phyloP scores from a whole-genome alignment of 352 stramenopile genomes.

The Pythium rhizo-oryzae region DNA sequence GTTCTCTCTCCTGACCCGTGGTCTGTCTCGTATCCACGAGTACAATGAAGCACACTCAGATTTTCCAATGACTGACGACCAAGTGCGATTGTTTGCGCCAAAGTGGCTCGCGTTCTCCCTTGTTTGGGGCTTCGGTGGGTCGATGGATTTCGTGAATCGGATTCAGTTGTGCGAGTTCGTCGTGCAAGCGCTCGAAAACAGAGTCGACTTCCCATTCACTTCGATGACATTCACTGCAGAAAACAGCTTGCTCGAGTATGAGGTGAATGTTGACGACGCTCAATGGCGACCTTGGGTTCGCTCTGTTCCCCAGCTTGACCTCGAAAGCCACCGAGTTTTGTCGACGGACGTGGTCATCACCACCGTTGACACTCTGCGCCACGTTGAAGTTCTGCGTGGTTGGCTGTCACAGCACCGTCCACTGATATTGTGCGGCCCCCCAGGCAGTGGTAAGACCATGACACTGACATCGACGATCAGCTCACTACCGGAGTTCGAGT shows the following conservation, averaged over 20 bases:
- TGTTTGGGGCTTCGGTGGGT: constrained; percentile 99
- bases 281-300: constrained; percentile 97
- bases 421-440: constrained; percentile 98
- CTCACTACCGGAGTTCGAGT: constrained; percentile 97
- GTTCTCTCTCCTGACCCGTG: constrained; percentile 95
- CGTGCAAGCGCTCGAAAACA: constrained; percentile 87
- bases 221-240: constrained; percentile 48
- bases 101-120: constrained; percentile 99
- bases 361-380: constrained; percentile 99
- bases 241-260: constrained; percentile 94
- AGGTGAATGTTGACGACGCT: constrained; percentile 96
- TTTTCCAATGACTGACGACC: constrained; percentile 97
- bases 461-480: constrained; percentile 98
- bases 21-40: constrained; percentile 94
- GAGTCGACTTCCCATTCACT: constrained; percentile 86
- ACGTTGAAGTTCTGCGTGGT: constrained; percentile 97
- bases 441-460: constrained; percentile 99
- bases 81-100: constrained; percentile 95
- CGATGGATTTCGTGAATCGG: constrained; percentile 93
- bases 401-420: constrained; percentile 97
- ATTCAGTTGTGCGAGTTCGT: constrained; percentile 91
- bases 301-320: constrained; percentile 97
- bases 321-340: constrained; percentile 97
- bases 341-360: constrained; percentile 99
- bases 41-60: constrained; percentile 99